Conservation (phyloP, 345 rosid species). For the Moricandia arvensis region DNA sequence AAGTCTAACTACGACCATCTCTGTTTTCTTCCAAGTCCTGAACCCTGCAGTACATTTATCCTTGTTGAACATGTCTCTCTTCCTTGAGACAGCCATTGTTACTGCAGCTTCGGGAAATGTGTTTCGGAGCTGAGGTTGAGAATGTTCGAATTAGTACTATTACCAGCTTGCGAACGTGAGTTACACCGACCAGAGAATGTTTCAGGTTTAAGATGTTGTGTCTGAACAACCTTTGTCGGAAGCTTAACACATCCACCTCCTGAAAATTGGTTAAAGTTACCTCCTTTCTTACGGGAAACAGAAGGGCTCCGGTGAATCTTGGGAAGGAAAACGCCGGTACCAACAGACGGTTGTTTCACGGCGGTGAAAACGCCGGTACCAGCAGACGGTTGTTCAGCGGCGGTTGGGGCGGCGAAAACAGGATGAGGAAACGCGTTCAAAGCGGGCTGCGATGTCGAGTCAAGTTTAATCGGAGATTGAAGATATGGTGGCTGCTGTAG, state of each 20-base stretch:
- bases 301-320: constrained; percentile 45
- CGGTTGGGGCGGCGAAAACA: constrained; percentile 33
- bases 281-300: constrained; percentile 59
- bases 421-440: constrained; percentile 23
- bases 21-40: neutral
- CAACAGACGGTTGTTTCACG: constrained; percentile 39
- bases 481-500: constrained; percentile 6
- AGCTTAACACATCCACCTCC: constrained; percentile 37
- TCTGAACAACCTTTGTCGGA: constrained; percentile 59
- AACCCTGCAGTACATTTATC: constrained; percentile 59
- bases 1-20: neutral
- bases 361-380: no score
- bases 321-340: constrained; percentile 94
- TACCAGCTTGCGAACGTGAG: constrained; percentile 27
- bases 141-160: constrained; percentile 18
- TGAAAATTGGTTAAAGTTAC: constrained; percentile 34
- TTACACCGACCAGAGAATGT: constrained; percentile 28
- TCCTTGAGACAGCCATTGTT: constrained; percentile 41
- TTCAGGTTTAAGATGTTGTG: constrained; percentile 43
- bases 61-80: constrained; percentile 56
- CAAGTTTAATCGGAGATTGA: neutral
- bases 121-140: neutral
- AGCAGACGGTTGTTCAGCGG: constrained; percentile 37
- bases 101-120: constrained; percentile 25
- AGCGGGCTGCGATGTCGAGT: neutral